Evolutionary conservation across 2,329 filamentous ascomycete species (phyloP).

Genomic region (Parafenestella ontariensis): DNA sequence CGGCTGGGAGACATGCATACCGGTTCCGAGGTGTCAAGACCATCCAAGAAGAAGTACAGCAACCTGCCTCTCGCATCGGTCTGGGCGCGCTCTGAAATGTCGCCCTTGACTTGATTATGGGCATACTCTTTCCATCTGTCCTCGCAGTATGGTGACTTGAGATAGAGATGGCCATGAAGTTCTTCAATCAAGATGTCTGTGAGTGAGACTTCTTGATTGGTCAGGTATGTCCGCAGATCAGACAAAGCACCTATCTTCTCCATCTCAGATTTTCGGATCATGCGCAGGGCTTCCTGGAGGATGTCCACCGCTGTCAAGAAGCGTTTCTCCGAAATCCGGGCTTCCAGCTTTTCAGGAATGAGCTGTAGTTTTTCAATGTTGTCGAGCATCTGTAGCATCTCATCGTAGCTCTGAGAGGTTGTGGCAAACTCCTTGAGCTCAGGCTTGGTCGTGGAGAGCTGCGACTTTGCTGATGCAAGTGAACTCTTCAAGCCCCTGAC

Average conservation of each 20-base stretch:
- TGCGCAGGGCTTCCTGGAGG: constrained; percentile 82
- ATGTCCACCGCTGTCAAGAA: constrained; percentile 94
- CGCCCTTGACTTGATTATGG: constrained; percentile 65
- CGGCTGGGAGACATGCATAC: constrained; percentile 22
- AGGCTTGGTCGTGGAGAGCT: constrained; percentile 83
- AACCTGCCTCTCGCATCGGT: constrained; percentile 58
- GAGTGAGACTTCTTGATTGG: constrained; percentile 89
- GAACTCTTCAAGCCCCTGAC: constrained; percentile 84
- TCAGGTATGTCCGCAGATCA: constrained; percentile 85
- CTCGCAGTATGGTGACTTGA: constrained; percentile 97
- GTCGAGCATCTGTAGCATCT: constrained; percentile 80
- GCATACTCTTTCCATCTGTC: constrained; percentile 89
- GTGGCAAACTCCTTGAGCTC: constrained; percentile 90
- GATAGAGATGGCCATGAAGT: constrained; percentile 93
- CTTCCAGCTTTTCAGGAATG: constrained; percentile 91
- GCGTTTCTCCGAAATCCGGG: constrained; percentile 92
- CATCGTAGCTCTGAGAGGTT: constrained; percentile 88
- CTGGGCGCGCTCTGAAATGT: constrained; percentile 40
- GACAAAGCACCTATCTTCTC: constrained; percentile 88
- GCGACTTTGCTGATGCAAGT: constrained; percentile 79
- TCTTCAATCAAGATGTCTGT: constrained; percentile 98
- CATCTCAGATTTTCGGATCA: constrained; percentile 85
- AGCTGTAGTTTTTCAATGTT: constrained; percentile 87
- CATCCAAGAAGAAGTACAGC: constrained; percentile 64
- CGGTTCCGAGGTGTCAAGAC: constrained; percentile 59